phyloP scores from a whole-genome alignment of 805 yeast genomes.

The Nakazawaea wickerhamii region DNA sequence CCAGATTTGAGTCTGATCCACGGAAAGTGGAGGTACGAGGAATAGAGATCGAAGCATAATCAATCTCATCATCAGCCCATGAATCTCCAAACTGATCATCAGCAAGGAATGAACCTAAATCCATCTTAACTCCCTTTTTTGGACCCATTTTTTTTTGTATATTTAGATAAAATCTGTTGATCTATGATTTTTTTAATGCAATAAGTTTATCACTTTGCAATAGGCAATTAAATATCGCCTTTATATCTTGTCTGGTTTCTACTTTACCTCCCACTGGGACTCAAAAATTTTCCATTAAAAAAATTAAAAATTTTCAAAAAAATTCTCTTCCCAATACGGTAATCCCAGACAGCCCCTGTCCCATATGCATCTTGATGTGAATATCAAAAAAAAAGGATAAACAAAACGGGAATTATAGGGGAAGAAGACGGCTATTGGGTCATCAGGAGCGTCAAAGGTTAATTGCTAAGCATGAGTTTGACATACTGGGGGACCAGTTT shows the following conservation, averaged over 20 bases:
- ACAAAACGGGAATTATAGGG: not conserved
- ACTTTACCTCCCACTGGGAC: no score
- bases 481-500: not conserved
- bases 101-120: conserved; percentile 77
- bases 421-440: not conserved
- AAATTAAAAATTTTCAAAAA: not conserved
- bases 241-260: not conserved
- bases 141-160: conserved; percentile 48
- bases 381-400: not conserved
- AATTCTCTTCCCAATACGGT: not conserved
- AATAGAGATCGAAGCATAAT: conserved; percentile 57
- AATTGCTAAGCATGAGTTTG: not conserved
- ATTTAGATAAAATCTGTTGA: not conserved
- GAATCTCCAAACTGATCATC: conserved; percentile 71
- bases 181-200: not conserved
- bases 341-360: not conserved
- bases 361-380: not conserved
- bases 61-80: conserved; percentile 80
- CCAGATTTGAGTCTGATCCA: conserved; percentile 10
- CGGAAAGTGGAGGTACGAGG: conserved; percentile 17
- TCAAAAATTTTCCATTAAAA: conserved; percentile 5
- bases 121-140: conserved; percentile 71
- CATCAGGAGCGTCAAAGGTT: not conserved
- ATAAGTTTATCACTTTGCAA: not conserved
- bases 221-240: not conserved